A percentile compares a stretch with the other conserved stretches of the same genome.
Conservation (phyloP, 129 eudicot genomes). For the Smallanthus sonchifolius region DNA sequence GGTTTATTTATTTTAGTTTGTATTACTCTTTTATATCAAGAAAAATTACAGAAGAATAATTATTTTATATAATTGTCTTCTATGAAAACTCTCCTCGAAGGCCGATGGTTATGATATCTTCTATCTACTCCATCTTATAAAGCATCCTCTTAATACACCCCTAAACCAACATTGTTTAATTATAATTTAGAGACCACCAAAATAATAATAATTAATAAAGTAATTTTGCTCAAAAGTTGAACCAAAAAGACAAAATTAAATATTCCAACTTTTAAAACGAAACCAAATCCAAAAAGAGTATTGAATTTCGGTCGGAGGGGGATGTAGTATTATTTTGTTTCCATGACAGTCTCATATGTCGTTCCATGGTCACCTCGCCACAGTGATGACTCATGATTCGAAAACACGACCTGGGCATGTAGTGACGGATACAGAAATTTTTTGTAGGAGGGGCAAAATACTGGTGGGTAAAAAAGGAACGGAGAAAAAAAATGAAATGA, state of each 20-base stretch:
- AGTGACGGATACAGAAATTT: too few species aligned
- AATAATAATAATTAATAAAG: background rate
- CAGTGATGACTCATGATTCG: slow-evolving; percentile 26
- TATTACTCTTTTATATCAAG: too few species aligned
- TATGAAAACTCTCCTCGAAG: background rate
- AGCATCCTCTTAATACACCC: background rate
- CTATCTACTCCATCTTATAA: background rate
- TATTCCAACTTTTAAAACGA: slow-evolving; percentile 2
- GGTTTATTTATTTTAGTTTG: too few species aligned
- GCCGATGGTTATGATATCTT: background rate
- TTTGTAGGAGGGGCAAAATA: too few species aligned
- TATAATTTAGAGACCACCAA: slow-evolving; percentile 5
- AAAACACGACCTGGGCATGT: too few species aligned
- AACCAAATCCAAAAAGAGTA: slow-evolving; percentile 20
- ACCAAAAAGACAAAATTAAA: background rate
- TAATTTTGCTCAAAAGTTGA: slow-evolving; percentile 22
- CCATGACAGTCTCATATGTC: slow-evolving; percentile 14
- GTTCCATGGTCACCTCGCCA: slow-evolving; percentile 12
- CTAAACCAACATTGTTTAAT: background rate
- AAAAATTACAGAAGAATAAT: too few species aligned
- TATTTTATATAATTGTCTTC: background rate
- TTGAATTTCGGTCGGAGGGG: slow-evolving; percentile 30
- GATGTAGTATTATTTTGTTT: slow-evolving; percentile 23
- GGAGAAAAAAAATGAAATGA: too few species aligned
- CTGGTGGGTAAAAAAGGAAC: too few species aligned